phyloP scores from a whole-genome alignment of 257 asterid genomes.

The Euphrasia confusa region DNA sequence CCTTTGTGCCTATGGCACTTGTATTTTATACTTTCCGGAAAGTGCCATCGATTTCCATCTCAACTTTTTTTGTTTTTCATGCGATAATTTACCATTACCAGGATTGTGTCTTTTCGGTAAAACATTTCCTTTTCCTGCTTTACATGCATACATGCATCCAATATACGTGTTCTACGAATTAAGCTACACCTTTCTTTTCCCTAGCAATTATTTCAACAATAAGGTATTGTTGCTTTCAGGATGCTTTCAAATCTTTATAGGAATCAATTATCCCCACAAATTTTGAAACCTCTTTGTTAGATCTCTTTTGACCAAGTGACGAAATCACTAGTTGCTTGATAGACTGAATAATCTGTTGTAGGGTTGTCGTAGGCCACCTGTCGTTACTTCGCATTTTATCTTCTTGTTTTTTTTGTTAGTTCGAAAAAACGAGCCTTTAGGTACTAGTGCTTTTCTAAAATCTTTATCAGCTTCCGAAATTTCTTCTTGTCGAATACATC shows the following conservation, averaged over 20 bases:
- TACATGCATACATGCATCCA: background rate
- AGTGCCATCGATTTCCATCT: constrained; percentile 23
- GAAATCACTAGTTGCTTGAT: constrained; percentile 25
- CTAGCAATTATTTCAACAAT: constrained; percentile 5
- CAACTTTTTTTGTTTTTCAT: constrained; percentile 13
- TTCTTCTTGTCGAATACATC: background rate
- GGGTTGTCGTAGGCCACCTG: constrained; percentile 27
- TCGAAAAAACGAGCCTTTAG: constrained; percentile 10
- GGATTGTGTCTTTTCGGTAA: background rate
- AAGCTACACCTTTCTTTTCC: background rate
- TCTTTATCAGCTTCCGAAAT: background rate
- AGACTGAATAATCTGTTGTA: constrained; percentile 20
- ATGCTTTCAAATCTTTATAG: constrained; percentile 25
- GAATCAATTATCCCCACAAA: constrained; percentile 24
- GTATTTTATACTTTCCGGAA: constrained; percentile 22
- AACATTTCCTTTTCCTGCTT: background rate
- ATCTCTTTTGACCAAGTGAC: constrained; percentile 35
- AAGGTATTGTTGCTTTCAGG: constrained; percentile 23
- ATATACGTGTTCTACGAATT: background rate
- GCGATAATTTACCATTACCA: constrained; percentile 8
- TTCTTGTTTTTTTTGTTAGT: constrained; percentile 10
- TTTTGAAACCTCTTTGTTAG: constrained; percentile 26
- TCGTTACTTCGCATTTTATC: constrained; percentile 28
- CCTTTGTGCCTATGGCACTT: constrained; percentile 35
- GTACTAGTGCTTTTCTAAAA: constrained; percentile 15